Evolutionary conservation across 805 yeast genomes (phyloP).

Genomic region (Cyberlindnera nakhonratchasimensis): DNA sequence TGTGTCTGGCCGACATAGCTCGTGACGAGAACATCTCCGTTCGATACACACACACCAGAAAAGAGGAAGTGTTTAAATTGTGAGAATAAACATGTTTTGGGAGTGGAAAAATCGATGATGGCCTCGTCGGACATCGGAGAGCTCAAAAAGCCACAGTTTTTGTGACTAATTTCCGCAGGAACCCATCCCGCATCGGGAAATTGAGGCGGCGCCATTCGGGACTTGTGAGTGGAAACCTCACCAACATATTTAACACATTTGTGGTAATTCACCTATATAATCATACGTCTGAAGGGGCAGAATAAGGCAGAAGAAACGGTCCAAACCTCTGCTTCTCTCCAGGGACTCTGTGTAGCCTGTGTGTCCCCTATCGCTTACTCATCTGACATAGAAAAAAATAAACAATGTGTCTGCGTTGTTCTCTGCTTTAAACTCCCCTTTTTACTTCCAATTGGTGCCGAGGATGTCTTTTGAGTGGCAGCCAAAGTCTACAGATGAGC

Average conservation of each 20-base stretch:
- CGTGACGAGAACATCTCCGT: neutral
- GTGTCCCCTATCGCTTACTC: neutral
- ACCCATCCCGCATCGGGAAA: neutral
- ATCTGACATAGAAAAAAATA: neutral
- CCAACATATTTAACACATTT: too few species aligned
- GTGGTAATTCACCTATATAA: too few species aligned
- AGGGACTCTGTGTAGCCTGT: too few species aligned
- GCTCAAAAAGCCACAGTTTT: neutral
- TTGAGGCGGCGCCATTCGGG: too few species aligned
- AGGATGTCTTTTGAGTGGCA: conserved; percentile 2
- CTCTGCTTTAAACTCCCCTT: neutral
- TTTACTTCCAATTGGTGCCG: too few species aligned
- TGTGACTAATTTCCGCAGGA: neutral
- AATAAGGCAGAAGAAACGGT: too few species aligned
- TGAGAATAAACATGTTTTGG: too few species aligned
- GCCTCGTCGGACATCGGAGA: neutral
- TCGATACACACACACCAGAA: too few species aligned
- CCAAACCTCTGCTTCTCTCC: neutral
- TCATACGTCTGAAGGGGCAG: too few species aligned
- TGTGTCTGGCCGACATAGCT: neutral
- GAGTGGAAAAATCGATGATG: too few species aligned
- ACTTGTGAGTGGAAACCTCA: too few species aligned
- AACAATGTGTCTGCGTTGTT: neutral
- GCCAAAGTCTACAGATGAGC: neutral
- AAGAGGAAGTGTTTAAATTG: too few species aligned